Evolutionary conservation across 306 rosid genomes (phyloP), one percentile per base, ranked within the genome.

Genomic region (Hippophae gyantsensis): DNA sequence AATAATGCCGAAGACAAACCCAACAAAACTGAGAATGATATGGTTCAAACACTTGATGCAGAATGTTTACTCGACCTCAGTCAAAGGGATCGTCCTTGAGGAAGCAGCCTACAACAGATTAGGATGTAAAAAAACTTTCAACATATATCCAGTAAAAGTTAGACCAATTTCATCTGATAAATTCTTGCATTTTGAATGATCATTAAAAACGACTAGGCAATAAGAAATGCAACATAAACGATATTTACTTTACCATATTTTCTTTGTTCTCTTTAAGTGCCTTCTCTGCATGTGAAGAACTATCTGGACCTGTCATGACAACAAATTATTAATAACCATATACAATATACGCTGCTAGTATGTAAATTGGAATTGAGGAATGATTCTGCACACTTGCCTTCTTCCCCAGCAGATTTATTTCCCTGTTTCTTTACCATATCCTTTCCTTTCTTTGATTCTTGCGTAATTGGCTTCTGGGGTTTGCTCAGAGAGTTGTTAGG

Each of bases 181-280:
- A 3, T 11, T 48, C 12, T 11, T 48, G 52, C n/a, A 48, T 10
- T n/a, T 6, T 9, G 11, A 48, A 9, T 46, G 51, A n/a, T 51
- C 6, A 59, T 57, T 13, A n/a, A 42, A 7, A 48, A 45, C 3
- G 42, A 12, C 23, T 60, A 6, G 10, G 10, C 40, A 10, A 45
- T 12, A 58, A 18, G 45, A 44, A 40, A 7, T 13, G 63, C 42
- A 10, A 44, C 6, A 3, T 5, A 11, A 44, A 44, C 18, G 45
- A 13, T 26, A 13, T 7, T 3, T 32, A 32, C 38, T 64, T 69
- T 73, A 81, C 95, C 95, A 77, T 67, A 58, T 87, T 87, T 75
- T 87, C 92, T 84, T 87, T 87, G 81, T 82, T 69, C 63, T 68
- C 84, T 48, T 43, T 66, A 12, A 60, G 65, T 50, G 59, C 63